Evolutionary conservation across 352 stramenopile species (phyloP), one percentile per base, ranked within the genome.

Genomic region (Globisporangium paddicum): DNA sequence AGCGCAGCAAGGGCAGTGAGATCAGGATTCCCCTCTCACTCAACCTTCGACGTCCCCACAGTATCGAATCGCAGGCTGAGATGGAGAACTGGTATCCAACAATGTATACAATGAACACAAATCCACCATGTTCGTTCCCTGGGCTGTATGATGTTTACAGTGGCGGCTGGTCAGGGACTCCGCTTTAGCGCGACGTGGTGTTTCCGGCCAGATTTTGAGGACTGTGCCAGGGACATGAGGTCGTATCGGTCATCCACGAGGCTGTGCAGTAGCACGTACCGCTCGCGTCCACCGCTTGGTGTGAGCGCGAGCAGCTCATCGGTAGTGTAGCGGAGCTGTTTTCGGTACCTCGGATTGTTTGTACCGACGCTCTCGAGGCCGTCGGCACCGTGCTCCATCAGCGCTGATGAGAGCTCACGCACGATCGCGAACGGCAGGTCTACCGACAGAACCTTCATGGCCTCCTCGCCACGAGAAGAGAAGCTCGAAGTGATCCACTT

Each of bases 401-500:
- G 58, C 14, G 76, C 69, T 3, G 78, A 90, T n/a, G 82, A 90
- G 64, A 94, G 72, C 37, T 94, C 86, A 1, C 86, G 84, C 58
- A 93, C 71, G 35, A 94, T 59, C 1, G 69, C 69, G 37, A 93
- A 95, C 14, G 86, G 86, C 3, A 94, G 61, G 56, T 95, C 86
- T 5, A 95, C 73, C 0, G 80, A 93, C 5, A 95, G 56, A 11
- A 95, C 81, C 45, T 91, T 90, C 78, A 93, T 91, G 2, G 83
- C 79, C 30, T 95, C 82, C 8, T 91, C 80, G 16, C 80, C 81
- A 5, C 73, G 71, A 13, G 72, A 84, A 7, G 82, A 82, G 25
- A 95, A 92, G 40, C 82, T 93, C 23, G 83, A 82, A 2, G 72
- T 87, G 55, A 93, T 88, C 86, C 86, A 95, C 58, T 95, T 95